Evolutionary conservation across 148 eudicot genomes (phyloP).

Genomic region (Heliosperma pusillum): DNA sequence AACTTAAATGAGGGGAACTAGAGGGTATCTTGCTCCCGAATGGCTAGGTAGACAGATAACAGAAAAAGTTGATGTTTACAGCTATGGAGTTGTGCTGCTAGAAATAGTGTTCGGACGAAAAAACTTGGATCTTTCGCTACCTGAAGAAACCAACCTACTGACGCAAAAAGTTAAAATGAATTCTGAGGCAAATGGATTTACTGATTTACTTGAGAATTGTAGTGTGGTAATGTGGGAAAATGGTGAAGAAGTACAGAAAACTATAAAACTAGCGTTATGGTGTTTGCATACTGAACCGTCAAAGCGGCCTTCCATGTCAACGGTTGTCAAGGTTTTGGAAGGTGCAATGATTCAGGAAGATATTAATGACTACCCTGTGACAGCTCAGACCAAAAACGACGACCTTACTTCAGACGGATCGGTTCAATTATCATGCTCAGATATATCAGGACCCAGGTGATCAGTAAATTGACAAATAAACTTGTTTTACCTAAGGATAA

Average conservation of each 20-base stretch:
- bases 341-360: not conserved
- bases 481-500: not conserved
- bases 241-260: not conserved
- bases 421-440: not conserved
- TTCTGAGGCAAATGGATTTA: not conserved
- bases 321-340: not conserved
- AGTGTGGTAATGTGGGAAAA: not conserved
- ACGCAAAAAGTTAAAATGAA: not conserved
- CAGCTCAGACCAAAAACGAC: not conserved
- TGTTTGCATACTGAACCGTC: slow-evolving; percentile 16
- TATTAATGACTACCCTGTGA: not conserved
- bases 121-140: slow-evolving; percentile 10
- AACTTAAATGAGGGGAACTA: slow-evolving; percentile 18
- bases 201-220: not conserved
- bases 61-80: slow-evolving; percentile 16
- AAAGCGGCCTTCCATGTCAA: slow-evolving; percentile 16
- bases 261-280: not conserved
- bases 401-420: not conserved
- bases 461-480: not conserved
- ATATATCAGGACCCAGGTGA: not conserved
- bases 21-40: slow-evolving; percentile 18
- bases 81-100: slow-evolving; percentile 17
- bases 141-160: slow-evolving; percentile 1
- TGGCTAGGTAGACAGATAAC: slow-evolving; percentile 10
- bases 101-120: slow-evolving; percentile 15